phyloP scores from a whole-genome alignment of 1,284 basidiomycete species.

The Agaricales sp. region DNA sequence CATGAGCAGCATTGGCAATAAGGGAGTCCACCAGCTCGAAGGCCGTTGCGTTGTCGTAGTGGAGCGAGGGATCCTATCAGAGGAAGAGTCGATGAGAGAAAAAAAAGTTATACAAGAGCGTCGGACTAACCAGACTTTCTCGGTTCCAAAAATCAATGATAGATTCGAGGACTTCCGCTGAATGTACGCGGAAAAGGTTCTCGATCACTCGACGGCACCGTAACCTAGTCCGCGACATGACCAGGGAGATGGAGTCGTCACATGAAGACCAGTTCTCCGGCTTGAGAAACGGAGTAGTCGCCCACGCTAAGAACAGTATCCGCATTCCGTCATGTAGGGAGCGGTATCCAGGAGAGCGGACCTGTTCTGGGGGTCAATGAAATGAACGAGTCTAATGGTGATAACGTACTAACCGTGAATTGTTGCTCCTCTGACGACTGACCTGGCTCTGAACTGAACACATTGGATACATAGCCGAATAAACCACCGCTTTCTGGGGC shows the following conservation, averaged over 20 bases:
- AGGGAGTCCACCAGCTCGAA: conserved; percentile 83
- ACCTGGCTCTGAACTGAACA: conserved; percentile 57
- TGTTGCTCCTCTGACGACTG: conserved; percentile 40
- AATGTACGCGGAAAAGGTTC: conserved; percentile 74
- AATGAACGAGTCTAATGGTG: background rate
- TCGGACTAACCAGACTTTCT: conserved; percentile 35
- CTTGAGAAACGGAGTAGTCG: conserved; percentile 40
- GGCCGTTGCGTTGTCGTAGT: conserved; percentile 33
- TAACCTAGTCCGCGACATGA: conserved; percentile 52
- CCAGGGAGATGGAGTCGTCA: conserved; percentile 56
- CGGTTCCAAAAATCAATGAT: conserved; percentile 74
- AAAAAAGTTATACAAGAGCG: conserved; percentile 8
- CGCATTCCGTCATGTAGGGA: conserved; percentile 64
- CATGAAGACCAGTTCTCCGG: conserved; percentile 37
- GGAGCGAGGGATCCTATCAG: conserved; percentile 23
- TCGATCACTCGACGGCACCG: conserved; percentile 76
- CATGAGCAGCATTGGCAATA: conserved; percentile 78
- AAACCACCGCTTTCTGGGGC: conserved; percentile 49
- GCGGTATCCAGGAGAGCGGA: conserved; percentile 58
- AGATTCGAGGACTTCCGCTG: conserved; percentile 75
- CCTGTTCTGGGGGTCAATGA: conserved; percentile 26
- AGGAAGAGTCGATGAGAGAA: conserved; percentile 4
- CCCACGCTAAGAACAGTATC: conserved; percentile 63
- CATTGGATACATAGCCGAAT: conserved; percentile 74
- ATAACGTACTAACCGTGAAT: conserved; percentile 33